Evolutionary conservation across 2,329 filamentous ascomycete genomes (phyloP).

Genomic region (Tolypocladium sp.): DNA sequence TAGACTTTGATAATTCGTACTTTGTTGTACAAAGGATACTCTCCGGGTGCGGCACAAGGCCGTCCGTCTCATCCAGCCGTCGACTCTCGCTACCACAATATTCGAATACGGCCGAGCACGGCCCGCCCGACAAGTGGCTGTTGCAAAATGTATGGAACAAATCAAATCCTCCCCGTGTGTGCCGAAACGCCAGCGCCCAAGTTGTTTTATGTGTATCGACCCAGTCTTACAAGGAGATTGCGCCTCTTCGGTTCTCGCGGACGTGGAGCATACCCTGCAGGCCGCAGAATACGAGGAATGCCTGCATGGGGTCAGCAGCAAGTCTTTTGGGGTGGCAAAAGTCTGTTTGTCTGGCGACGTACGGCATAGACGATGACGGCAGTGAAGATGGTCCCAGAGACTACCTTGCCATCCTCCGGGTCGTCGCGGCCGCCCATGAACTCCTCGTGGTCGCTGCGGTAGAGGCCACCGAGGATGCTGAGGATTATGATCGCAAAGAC

Average conservation of each 20-base stretch:
- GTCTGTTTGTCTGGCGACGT: conserved; percentile 31
- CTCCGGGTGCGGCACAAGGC: background rate
- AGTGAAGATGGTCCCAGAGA: conserved; percentile 77
- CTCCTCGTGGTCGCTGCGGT: conserved; percentile 70
- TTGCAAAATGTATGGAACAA: background rate
- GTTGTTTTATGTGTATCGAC: background rate
- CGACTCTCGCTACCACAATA: background rate
- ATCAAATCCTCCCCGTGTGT: background rate
- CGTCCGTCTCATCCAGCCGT: background rate
- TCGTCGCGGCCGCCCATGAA: conserved; percentile 69
- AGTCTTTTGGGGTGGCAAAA: background rate
- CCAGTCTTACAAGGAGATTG: conserved; percentile 58
- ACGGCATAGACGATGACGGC: conserved; percentile 86
- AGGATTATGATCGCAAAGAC: conserved; percentile 58
- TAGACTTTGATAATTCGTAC: background rate
- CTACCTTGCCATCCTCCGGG: conserved; percentile 63
- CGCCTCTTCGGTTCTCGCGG: conserved; percentile 72
- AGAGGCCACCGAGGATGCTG: conserved; percentile 59
- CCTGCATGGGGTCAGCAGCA: conserved; percentile 35
- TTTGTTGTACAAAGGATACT: background rate
- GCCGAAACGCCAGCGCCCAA: conserved; percentile 1
- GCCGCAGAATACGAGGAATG: conserved; percentile 85
- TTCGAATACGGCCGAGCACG: background rate
- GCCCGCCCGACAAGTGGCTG: background rate
- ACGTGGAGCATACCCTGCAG: conserved; percentile 81